Evolutionary conservation across 2,329 filamentous ascomycete species (phyloP).

Genomic region (Botrytis hyacinthi): DNA sequence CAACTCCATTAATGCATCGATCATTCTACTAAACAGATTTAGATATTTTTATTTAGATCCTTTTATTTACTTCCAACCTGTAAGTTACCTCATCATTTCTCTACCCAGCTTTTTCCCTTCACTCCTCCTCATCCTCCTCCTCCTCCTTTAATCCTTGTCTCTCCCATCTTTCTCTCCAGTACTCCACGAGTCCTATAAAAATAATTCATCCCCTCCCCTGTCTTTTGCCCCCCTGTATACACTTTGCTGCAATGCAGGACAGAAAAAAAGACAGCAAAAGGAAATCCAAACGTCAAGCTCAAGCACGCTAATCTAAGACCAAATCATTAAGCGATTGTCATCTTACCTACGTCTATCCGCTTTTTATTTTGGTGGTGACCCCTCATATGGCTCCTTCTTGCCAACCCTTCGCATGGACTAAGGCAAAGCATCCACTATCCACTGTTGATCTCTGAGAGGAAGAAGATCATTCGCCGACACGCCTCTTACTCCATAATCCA

Average conservation of each 20-base stretch:
- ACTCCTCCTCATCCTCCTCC: background rate
- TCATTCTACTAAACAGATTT: background rate
- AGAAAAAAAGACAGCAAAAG: background rate
- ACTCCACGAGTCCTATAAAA: slow-evolving; percentile 1
- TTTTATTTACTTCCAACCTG: background rate
- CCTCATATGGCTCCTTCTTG: background rate
- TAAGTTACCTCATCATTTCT: background rate
- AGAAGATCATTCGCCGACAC: background rate
- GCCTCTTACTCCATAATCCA: slow-evolving; percentile 3
- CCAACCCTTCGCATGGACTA: slow-evolving; percentile 9
- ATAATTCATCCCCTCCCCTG: background rate
- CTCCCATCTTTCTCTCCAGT: slow-evolving; percentile 7
- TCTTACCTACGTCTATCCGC: background rate
- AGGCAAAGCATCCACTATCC: slow-evolving; percentile 3
- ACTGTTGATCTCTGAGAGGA: background rate
- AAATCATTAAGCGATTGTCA: slow-evolving; percentile 12
- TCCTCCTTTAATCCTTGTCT: slow-evolving; percentile 7
- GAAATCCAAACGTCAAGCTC: slow-evolving; percentile 7
- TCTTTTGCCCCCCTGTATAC: background rate
- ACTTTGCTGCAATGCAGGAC: slow-evolving; percentile 2
- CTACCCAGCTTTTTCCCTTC: background rate
- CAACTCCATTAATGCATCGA: background rate
- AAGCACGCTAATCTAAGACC: background rate
- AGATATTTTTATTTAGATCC: too few species aligned
- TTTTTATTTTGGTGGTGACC: background rate